A percentile compares a stretch with the other conserved stretches of the same genome.
Evolutionary conservation across 345 rosid species (phyloP).

Genomic region (Populus tremula): DNA sequence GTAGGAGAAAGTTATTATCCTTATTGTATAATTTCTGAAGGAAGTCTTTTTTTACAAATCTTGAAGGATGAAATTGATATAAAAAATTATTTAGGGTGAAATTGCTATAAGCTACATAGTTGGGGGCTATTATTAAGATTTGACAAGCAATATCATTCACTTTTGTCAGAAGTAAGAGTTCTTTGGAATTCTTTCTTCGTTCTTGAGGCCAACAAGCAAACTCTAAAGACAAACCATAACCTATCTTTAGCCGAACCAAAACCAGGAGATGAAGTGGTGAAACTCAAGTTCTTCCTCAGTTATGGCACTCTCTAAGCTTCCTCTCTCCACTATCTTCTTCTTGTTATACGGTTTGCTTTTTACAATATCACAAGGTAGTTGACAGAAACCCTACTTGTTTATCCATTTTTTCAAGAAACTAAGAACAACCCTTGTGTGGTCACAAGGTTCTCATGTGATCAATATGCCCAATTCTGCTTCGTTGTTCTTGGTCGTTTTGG

Average conservation of each 20-base stretch:
- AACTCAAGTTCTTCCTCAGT: slow-evolving; percentile 47
- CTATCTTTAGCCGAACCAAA: slow-evolving; percentile 42
- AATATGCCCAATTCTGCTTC: too few relatives aligned
- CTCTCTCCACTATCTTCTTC: slow-evolving; percentile 24
- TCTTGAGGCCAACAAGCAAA: slow-evolving; percentile 16
- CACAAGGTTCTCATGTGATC: background rate
- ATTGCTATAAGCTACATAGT: background rate
- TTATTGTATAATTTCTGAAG: too few relatives aligned
- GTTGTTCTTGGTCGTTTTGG: too few relatives aligned
- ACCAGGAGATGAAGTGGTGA: slow-evolving; percentile 39
- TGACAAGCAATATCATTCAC: background rate
- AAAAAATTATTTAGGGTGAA: background rate
- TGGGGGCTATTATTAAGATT: background rate
- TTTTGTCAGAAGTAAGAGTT: slow-evolving; percentile 2
- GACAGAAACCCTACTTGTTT: background rate
- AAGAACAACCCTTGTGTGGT: background rate
- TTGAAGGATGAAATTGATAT: background rate
- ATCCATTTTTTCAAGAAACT: background rate
- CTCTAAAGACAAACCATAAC: slow-evolving; percentile 10
- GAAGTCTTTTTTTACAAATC: background rate
- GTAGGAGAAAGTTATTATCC: too few relatives aligned
- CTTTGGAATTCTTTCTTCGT: slow-evolving; percentile 4
- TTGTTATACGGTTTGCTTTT: slow-evolving; percentile 15
- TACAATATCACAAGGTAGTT: slow-evolving; percentile 23
- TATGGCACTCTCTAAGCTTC: slow-evolving; percentile 54